Conservation (phyloP, 2,329 filamentous ascomycete genomes). For the Exophiala sideris region DNA sequence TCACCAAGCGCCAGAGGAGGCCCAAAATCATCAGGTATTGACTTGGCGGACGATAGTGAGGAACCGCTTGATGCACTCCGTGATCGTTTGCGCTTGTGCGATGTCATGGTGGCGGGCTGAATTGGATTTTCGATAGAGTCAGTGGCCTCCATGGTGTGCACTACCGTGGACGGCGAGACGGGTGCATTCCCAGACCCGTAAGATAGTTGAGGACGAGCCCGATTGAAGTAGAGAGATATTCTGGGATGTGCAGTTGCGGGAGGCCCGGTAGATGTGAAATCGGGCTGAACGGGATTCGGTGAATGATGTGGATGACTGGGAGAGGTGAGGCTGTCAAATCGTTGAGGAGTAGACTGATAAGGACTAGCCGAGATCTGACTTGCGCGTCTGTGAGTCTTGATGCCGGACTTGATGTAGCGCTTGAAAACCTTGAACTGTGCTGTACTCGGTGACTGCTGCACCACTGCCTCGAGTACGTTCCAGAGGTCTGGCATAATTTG, state of each 20-base stretch:
- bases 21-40: slow-evolving; percentile 35
- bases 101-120: slow-evolving; percentile 5
- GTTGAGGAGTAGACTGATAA: slow-evolving; percentile 16
- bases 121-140: slow-evolving; percentile 1
- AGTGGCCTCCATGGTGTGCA: not conserved
- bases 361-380: slow-evolving; percentile 21
- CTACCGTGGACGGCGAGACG: slow-evolving; percentile 6
- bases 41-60: slow-evolving; percentile 40
- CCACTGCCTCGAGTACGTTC: slow-evolving; percentile 26
- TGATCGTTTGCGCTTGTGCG: slow-evolving; percentile 22
- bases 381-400: slow-evolving; percentile 21
- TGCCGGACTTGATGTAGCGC: slow-evolving; percentile 28
- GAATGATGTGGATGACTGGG: slow-evolving; percentile 6
- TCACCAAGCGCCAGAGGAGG: slow-evolving; percentile 24
- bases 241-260: slow-evolving; percentile 2
- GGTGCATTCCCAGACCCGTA: slow-evolving; percentile 2
- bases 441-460: slow-evolving; percentile 23
- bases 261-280: slow-evolving; percentile 3
- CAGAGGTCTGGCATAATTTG: slow-evolving; percentile 21
- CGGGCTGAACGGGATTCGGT: not conserved
- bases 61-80: slow-evolving; percentile 34
- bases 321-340: slow-evolving; percentile 7
- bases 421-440: slow-evolving; percentile 28
- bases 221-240: slow-evolving; percentile 16
- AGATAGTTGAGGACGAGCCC: not conserved